phyloP scores from a whole-genome alignment of 140 eudicot species.

The Bidens hawaiensis region DNA sequence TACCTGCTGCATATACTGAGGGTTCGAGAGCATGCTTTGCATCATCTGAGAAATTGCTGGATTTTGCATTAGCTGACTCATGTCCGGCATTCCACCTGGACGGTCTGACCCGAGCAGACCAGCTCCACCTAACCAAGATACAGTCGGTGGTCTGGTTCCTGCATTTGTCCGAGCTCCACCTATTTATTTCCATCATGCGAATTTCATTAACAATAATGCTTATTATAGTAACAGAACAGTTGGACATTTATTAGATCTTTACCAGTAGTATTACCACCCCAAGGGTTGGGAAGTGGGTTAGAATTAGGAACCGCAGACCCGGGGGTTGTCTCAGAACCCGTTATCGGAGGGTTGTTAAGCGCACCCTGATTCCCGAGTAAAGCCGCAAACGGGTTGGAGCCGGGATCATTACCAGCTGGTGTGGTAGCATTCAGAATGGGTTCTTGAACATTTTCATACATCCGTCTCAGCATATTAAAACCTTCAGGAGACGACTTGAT shows the following conservation, averaged over 20 bases:
- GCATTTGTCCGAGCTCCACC: constrained; percentile 50
- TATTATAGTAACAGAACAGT: neutral
- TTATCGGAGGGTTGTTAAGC: constrained; percentile 27
- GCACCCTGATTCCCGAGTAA: constrained; percentile 56
- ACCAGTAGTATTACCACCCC: constrained; percentile 53
- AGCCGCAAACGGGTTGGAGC: constrained; percentile 57
- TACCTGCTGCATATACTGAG: constrained; percentile 86
- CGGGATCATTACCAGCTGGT: constrained; percentile 43
- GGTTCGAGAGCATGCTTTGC: constrained; percentile 82
- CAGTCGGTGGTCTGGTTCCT: constrained; percentile 46
- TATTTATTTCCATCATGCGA: constrained; percentile 17
- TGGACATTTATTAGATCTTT: constrained; percentile 12
- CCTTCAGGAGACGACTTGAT: constrained; percentile 72
- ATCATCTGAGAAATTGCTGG: constrained; percentile 87
- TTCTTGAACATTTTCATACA: constrained; percentile 77
- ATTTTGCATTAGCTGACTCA: constrained; percentile 68
- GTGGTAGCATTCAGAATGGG: constrained; percentile 67
- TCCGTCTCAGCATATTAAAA: constrained; percentile 61
- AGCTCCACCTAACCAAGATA: constrained; percentile 61
- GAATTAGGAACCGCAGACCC: constrained; percentile 53
- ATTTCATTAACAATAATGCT: neutral
- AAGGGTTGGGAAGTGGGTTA: constrained; percentile 73
- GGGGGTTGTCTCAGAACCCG: constrained; percentile 47
- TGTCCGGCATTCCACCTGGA: constrained; percentile 51
- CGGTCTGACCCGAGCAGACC: constrained; percentile 68